Conservation (phyloP, 371 early-diverging fungal genomes). For the Circinella umbellata region DNA sequence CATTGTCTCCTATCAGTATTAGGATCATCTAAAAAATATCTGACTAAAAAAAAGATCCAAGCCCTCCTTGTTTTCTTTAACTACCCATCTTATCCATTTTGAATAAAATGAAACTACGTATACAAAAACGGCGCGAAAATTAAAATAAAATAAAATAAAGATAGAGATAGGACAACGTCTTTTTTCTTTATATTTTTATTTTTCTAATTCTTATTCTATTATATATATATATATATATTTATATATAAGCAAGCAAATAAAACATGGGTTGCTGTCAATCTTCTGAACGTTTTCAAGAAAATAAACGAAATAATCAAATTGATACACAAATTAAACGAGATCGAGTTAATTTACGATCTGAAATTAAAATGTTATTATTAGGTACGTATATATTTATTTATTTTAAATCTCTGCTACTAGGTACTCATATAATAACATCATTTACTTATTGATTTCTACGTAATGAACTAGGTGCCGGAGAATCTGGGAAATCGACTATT, state of each 20-base stretch:
- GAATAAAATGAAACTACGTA: too few relatives aligned
- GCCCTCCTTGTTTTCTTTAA: too few relatives aligned
- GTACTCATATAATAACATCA: slow-evolving; percentile 3
- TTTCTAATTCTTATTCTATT: too few relatives aligned
- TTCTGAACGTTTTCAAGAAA: slow-evolving; percentile 83
- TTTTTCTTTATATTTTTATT: too few relatives aligned
- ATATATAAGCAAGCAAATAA: background rate
- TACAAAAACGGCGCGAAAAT: too few relatives aligned
- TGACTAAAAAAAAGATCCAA: too few relatives aligned
- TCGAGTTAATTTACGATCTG: slow-evolving; percentile 75
- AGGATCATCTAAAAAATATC: too few relatives aligned
- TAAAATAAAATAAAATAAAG: too few relatives aligned
- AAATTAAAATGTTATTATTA: slow-evolving; percentile 95
- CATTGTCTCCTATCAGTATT: too few relatives aligned
- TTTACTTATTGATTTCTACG: background rate
- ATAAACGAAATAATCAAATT: slow-evolving; percentile 86
- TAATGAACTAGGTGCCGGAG: slow-evolving; percentile 82
- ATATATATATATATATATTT: too few relatives aligned
- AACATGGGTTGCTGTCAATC: slow-evolving; percentile 93
- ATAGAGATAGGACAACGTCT: too few relatives aligned
- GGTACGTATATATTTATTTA: slow-evolving; percentile 58
- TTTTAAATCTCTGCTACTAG: background rate
- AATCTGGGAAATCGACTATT: slow-evolving; percentile 96
- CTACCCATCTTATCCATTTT: too few relatives aligned
- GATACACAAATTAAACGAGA: slow-evolving; percentile 88